Evolutionary conservation across 257 asterid genomes (phyloP).

Genomic region (Nicotiana benthamiana): DNA sequence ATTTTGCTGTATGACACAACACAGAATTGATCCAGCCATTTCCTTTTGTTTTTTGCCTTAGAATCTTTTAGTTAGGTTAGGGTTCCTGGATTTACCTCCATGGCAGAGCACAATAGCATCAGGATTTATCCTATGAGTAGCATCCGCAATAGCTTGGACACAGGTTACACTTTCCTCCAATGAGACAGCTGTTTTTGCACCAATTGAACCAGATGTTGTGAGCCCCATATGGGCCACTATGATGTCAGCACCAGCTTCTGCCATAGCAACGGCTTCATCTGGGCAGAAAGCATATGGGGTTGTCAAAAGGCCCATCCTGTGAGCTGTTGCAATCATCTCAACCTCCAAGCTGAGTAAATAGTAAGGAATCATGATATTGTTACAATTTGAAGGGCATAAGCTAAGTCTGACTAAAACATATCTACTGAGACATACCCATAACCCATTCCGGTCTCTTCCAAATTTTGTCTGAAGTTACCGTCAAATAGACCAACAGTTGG

Average conservation of each 20-base stretch:
- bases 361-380: background rate
- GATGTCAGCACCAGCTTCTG: slow-evolving; percentile 93
- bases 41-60: background rate
- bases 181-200: slow-evolving; percentile 84
- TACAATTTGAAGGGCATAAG: background rate
- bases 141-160: slow-evolving; percentile 92
- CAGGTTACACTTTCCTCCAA: slow-evolving; percentile 70
- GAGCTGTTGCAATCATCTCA: slow-evolving; percentile 91
- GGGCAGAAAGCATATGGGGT: slow-evolving; percentile 91
- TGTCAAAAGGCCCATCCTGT: slow-evolving; percentile 84
- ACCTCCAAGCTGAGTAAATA: slow-evolving; percentile 66
- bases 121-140: slow-evolving; percentile 64
- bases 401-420: background rate
- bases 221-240: slow-evolving; percentile 99
- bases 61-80: background rate
- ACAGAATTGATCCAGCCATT: background rate
- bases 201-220: slow-evolving; percentile 88
- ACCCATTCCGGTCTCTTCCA: slow-evolving; percentile 99
- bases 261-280: slow-evolving; percentile 85
- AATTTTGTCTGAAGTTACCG: slow-evolving; percentile 87
- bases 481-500: slow-evolving; percentile 95
- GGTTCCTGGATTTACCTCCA: slow-evolving; percentile 52
- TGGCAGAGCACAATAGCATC: slow-evolving; percentile 82
- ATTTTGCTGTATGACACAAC: background rate
- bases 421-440: slow-evolving; percentile 40